phyloP scores from a whole-genome alignment of 176 grass and related monocot species.

The Secale cereale region DNA sequence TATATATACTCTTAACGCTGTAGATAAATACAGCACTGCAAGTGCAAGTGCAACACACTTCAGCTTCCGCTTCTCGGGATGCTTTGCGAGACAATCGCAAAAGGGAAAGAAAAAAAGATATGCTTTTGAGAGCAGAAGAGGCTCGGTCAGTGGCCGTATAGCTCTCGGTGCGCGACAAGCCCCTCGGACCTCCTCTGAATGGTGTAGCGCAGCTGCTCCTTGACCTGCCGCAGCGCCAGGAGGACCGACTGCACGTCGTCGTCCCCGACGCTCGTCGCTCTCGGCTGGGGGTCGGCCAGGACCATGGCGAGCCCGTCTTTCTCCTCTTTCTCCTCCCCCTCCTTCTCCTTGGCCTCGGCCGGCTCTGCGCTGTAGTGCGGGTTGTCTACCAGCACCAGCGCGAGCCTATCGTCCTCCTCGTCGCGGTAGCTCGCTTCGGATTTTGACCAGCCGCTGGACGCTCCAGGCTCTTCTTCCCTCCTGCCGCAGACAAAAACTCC shows the following conservation, averaged over 20 bases:
- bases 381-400: conserved; percentile 20
- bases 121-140: no score
- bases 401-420: conserved; percentile 35
- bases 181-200: conserved; percentile 47
- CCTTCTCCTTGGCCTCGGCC: neutral
- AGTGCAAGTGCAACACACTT: neutral
- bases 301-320: conserved; percentile 47
- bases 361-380: neutral
- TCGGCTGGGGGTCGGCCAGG: conserved; percentile 24
- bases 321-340: conserved; percentile 4
- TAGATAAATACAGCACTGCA: neutral
- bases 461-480: neutral
- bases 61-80: neutral
- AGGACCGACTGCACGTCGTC: conserved; percentile 78
- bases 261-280: neutral
- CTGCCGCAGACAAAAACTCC: neutral
- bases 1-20: neutral
- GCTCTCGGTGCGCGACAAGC: conserved; percentile 50
- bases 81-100: no score
- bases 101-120: no score
- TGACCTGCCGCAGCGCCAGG: conserved; percentile 78
- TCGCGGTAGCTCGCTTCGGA: conserved; percentile 2
- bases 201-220: conserved; percentile 74
- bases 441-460: conserved; percentile 7
- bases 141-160: conserved; percentile 43